Evolutionary conservation across 129 eudicot genomes (phyloP).

Genomic region (Ambrosia trifida): DNA sequence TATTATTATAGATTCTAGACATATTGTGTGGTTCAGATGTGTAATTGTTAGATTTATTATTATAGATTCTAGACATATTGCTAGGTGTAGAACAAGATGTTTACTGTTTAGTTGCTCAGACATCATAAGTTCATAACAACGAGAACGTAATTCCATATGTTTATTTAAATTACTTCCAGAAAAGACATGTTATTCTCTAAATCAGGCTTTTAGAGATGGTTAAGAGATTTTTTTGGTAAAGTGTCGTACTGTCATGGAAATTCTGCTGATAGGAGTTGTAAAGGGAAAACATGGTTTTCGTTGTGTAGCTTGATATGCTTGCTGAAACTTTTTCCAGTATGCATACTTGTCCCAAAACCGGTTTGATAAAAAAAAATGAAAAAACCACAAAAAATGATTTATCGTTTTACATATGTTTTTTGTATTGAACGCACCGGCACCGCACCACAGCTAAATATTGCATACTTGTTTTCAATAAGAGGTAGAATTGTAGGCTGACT

Average conservation of each 20-base stretch:
- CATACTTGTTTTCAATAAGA: background rate
- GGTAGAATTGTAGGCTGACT: slow-evolving; percentile 5
- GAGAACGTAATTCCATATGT: background rate
- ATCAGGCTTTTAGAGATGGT: too few species aligned
- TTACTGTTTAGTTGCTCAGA: background rate
- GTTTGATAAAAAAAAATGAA: too few species aligned
- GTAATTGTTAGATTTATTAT: slow-evolving; percentile 5
- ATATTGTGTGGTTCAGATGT: background rate
- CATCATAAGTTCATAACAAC: background rate
- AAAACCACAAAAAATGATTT: too few species aligned
- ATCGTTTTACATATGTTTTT: too few species aligned
- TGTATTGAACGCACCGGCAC: too few species aligned
- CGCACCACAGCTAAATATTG: too few species aligned
- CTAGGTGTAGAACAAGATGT: slow-evolving; percentile 13
- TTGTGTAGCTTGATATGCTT: too few species aligned
- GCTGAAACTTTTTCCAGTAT: too few species aligned
- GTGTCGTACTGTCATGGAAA: background rate
- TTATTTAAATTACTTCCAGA: background rate
- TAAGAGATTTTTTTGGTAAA: background rate
- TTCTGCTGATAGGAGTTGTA: too few species aligned
- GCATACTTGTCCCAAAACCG: too few species aligned
- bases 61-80: background rate
- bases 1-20: background rate
- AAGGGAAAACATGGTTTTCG: too few species aligned
- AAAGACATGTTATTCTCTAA: too few species aligned